Percentiles rank a stretch among this genome's conserved stretches.
Evolutionary conservation across 495 filamentous ascomycete species (phyloP).

Genomic region (Terfezia boudieri): DNA sequence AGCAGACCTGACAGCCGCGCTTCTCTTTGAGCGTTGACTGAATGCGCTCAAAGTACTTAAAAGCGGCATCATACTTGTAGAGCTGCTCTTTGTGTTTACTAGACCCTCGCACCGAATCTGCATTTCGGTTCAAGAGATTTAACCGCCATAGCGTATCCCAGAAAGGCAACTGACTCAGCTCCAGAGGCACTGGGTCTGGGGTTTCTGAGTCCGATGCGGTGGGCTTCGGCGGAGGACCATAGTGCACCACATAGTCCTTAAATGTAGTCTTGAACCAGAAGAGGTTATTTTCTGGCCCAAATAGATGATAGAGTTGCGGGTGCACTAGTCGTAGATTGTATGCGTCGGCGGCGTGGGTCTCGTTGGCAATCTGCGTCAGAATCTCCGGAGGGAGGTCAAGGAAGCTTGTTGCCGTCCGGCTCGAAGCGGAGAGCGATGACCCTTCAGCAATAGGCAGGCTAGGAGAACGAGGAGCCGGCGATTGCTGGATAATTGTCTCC

Average conservation of each 20-base stretch:
- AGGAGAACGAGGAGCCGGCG: too few relatives aligned
- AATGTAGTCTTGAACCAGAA: neutral
- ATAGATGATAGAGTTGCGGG: neutral
- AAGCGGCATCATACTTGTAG: neutral
- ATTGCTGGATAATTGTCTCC: too few relatives aligned
- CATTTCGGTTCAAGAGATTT: too few relatives aligned
- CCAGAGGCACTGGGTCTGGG: neutral
- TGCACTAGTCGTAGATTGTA: neutral
- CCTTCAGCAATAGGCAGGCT: neutral
- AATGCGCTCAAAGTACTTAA: neutral
- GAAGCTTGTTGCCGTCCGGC: neutral
- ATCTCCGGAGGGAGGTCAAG: neutral
- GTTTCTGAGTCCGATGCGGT: neutral
- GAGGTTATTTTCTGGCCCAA: neutral
- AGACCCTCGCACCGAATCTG: neutral
- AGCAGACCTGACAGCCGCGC: neutral
- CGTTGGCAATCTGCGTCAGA: neutral
- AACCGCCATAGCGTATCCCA: too few relatives aligned
- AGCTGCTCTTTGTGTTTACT: neutral
- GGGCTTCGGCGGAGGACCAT: neutral
- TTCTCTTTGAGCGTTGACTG: neutral
- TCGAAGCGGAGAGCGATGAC: neutral
- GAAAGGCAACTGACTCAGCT: too few relatives aligned
- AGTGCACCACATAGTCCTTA: neutral
- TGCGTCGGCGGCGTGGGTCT: neutral